These are phyloP conservation scores for Ascochyta clinopodiicola DNA, from an alignment of 2,329 filamentous ascomycete genomes.

Conservation along the genomic window DNA sequence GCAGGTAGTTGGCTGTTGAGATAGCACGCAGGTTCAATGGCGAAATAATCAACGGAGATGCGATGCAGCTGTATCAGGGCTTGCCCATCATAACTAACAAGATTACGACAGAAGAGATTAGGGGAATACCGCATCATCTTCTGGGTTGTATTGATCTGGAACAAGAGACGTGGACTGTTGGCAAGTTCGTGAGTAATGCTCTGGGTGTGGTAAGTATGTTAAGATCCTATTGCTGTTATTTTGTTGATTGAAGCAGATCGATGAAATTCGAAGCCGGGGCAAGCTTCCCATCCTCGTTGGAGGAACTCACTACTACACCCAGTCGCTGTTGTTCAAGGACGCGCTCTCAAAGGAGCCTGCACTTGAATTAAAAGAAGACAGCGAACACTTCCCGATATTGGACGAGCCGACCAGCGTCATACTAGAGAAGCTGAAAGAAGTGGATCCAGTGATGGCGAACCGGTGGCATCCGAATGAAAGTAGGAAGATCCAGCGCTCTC, in stretches of 20 bases:
- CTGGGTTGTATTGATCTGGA: slow-evolving; percentile 78
- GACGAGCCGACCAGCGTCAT: slow-evolving; percentile 74
- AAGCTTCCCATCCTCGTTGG: slow-evolving; percentile 90
- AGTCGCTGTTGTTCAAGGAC: slow-evolving; percentile 83
- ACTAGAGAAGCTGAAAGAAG: slow-evolving; percentile 72
- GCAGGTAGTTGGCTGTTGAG: slow-evolving; percentile 80
- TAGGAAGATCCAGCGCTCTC: slow-evolving; percentile 85
- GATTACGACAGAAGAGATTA: slow-evolving; percentile 74
- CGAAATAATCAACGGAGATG: slow-evolving; percentile 96
- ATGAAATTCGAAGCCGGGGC: slow-evolving; percentile 78
- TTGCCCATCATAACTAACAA: slow-evolving; percentile 97
- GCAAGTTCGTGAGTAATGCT: slow-evolving; percentile 76
- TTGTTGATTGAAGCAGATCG: too few relatives aligned
- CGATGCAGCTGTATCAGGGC: slow-evolving; percentile 95
- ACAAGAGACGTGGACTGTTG: slow-evolving; percentile 83
- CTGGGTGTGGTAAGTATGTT: slow-evolving; percentile 54
- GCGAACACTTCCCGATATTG: slow-evolving; percentile 69
- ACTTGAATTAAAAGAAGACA: slow-evolving; percentile 34
- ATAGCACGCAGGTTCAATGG: slow-evolving; percentile 83
- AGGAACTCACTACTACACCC: slow-evolving; percentile 94
- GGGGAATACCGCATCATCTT: slow-evolving; percentile 85
- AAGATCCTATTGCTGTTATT: too few relatives aligned
- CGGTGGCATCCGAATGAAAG: slow-evolving; percentile 94
- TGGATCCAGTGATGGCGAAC: slow-evolving; percentile 88
- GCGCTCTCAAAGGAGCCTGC: slow-evolving; percentile 62